Evolutionary conservation across 345 rosid species (phyloP).

Genomic region (Salix arbutifolia): DNA sequence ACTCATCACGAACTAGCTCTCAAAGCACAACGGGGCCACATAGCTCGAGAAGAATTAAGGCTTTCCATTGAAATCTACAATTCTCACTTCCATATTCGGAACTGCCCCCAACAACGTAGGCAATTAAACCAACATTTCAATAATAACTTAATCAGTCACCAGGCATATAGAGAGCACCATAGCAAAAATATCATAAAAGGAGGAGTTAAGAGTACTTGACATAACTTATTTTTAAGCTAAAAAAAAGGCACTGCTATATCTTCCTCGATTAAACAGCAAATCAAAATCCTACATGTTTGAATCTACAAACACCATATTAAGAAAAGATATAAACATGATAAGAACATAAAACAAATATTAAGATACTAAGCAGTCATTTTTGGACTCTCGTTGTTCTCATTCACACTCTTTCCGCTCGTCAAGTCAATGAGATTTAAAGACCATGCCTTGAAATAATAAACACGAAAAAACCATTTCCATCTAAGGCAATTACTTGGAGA

Average conservation of each 20-base stretch:
- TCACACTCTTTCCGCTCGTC: conserved; percentile 19
- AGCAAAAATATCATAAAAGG: background rate
- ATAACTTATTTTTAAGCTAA: background rate
- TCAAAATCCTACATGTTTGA: conserved; percentile 26
- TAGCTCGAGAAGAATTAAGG: conserved; percentile 1
- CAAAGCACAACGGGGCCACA: background rate
- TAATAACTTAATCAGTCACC: background rate
- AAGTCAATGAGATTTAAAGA: conserved; percentile 10
- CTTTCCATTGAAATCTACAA: conserved; percentile 13
- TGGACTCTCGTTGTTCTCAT: conserved; percentile 28
- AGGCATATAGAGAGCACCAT: background rate
- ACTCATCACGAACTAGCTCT: background rate
- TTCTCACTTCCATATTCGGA: background rate
- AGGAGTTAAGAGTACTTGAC: background rate
- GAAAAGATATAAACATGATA: background rate
- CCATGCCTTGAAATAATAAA: conserved; percentile 7
- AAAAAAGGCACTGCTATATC: conserved; percentile 19
- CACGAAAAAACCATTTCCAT: conserved; percentile 3
- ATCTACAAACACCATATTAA: conserved; percentile 24
- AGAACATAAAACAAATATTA: conserved; percentile 18
- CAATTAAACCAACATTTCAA: background rate
- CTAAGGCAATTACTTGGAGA: background rate
- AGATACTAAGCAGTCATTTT: conserved; percentile 29
- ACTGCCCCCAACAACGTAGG: background rate
- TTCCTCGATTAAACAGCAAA: conserved; percentile 37